Evolutionary conservation across 2,329 filamentous ascomycete genomes (phyloP).

Genomic region (Colletotrichum kahawae): DNA sequence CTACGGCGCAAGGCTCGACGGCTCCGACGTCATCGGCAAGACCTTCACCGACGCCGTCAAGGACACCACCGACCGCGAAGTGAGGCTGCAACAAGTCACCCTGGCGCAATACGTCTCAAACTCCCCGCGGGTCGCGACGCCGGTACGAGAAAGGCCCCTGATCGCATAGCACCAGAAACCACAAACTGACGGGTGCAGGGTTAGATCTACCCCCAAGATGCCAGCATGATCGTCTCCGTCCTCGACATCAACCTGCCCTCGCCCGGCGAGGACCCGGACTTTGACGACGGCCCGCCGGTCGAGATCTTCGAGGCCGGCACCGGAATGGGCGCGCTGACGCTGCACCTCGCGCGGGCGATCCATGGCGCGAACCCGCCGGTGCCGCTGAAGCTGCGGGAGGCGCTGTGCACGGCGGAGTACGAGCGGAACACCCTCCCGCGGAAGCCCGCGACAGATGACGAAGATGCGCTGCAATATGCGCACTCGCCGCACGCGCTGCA

Average conservation of each 20-base stretch:
- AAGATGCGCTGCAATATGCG: slow-evolving; percentile 2
- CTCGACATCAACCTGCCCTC: slow-evolving; percentile 72
- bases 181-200: not conserved
- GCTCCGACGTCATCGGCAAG: slow-evolving; percentile 68
- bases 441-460: slow-evolving; percentile 15
- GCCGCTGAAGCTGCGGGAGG: slow-evolving; percentile 45
- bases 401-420: slow-evolving; percentile 23
- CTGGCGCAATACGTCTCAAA: slow-evolving; percentile 76
- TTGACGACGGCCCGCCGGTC: slow-evolving; percentile 50
- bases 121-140: slow-evolving; percentile 74
- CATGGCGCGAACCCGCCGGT: slow-evolving; percentile 70
- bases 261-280: slow-evolving; percentile 35
- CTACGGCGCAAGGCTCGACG: slow-evolving; percentile 52
- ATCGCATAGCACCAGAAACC: not conserved
- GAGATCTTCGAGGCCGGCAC: slow-evolving; percentile 87
- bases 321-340: slow-evolving; percentile 80
- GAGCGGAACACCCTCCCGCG: slow-evolving; percentile 7
- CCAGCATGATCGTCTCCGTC: slow-evolving; percentile 75
- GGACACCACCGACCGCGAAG: slow-evolving; percentile 54
- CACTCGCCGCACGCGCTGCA: slow-evolving; percentile 24
- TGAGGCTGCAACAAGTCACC: slow-evolving; percentile 67
- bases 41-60: slow-evolving; percentile 61
- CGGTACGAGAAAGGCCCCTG: slow-evolving; percentile 50
- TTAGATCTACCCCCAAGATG: slow-evolving; percentile 71
- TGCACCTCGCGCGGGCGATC: slow-evolving; percentile 77